Conservation (phyloP, 2,329 filamentous ascomycete species). For the Aspergillus latus region DNA sequence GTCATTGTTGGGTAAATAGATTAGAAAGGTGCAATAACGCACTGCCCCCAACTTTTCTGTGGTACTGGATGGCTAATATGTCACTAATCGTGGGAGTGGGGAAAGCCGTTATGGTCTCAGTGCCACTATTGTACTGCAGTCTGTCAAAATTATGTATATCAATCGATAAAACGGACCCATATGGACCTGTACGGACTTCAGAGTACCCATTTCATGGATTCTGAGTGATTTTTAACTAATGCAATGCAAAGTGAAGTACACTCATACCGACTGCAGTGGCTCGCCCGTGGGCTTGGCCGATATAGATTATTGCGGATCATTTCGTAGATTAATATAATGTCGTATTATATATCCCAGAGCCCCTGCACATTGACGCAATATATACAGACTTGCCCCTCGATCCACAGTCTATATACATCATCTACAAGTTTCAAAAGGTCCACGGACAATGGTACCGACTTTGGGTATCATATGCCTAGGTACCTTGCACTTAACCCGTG, state of each 20-base stretch:
- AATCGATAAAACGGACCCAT: too few relatives aligned
- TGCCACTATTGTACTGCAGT: not conserved
- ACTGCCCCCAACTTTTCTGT: not conserved
- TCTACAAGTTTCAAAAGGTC: not conserved
- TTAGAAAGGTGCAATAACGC: not conserved
- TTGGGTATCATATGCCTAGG: not conserved
- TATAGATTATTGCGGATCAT: too few relatives aligned
- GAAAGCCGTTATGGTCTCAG: not conserved
- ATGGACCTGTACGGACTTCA: not conserved
- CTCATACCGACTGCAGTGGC: too few relatives aligned
- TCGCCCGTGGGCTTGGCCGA: too few relatives aligned
- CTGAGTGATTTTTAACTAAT: not conserved
- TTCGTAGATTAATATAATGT: not conserved
- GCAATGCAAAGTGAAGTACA: not conserved
- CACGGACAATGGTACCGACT: not conserved
- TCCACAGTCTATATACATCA: not conserved
- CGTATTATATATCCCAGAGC: not conserved
- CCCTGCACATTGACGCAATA: conserved; percentile 1
- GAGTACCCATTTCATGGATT: not conserved
- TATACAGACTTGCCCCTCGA: not conserved
- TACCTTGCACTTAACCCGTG: not conserved
- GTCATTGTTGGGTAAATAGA: not conserved
- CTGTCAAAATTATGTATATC: too few relatives aligned
- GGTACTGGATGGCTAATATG: not conserved
- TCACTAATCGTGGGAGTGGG: not conserved